Base-by-base conservation (phyloP, 306 rosid genomes). In the Medicago arabica region DNA sequence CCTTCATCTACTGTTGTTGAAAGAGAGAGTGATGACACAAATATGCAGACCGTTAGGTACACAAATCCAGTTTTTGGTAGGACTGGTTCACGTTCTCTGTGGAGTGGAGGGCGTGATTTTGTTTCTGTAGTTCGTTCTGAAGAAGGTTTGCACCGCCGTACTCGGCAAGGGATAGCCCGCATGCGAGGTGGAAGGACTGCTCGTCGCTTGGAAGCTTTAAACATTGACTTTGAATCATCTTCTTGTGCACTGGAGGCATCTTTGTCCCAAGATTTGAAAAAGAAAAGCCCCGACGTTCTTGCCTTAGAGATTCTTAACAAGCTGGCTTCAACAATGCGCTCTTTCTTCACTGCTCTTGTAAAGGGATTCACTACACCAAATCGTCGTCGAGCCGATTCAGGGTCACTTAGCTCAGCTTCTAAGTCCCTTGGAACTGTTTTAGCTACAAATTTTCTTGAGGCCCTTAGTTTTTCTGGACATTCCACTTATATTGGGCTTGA, bases 21-120 rank as follows among this genome's bases (percentile, higher is more conserved):
- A 86, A 90, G 97, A 83, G 97, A 95, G 82, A 92, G 97, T 86
- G 99, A 92, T 75, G 99, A 95, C 83, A 85, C 91, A 68, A 92
- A 83, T 85, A 84, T 79, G 73, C 93, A 97, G 54, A 78, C 84
- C 62, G 88, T 95, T 83, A 89, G 99, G 80, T 90, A 90, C 84
- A 90, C 88, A 83, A 95, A 90, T 76, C 97, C 97, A 61, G 89
- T 90, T 75, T 88, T 95, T 62, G 75, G 82, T 55, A 84, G 99
- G 87, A 89, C 82, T 82, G 89, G 89, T 75, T 83, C 97, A 77
- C 98, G 90, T 77, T 77, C 98, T 69, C 77, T 89, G 62, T 95
- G 99, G 99, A 86, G 86, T 43, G 97, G 95, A 69, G 97, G 92
- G 62, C 92, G 93, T 8, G 97, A 95, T 60, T 90, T 95, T 81